Evolutionary conservation across 1,284 basidiomycete genomes (phyloP), one percentile per base, ranked within the genome.

Genomic region (Pulveroboletus ridleyi): DNA sequence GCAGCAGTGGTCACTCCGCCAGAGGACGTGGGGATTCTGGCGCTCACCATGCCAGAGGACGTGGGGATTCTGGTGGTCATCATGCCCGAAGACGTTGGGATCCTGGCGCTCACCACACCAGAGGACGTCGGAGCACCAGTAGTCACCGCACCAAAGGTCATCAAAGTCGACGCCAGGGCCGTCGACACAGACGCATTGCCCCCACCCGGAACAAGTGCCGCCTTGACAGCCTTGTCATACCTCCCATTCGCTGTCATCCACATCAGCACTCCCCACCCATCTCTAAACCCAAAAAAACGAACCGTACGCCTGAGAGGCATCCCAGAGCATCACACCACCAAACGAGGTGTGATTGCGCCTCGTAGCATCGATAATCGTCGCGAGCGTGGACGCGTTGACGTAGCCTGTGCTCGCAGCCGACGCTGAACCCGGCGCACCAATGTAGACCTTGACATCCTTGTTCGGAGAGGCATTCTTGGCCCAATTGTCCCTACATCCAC

Each of bases 321-420:
- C 88, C 88, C 88, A 84, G 9, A 89, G 78, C 89, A 91, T 91
- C 29, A 88, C 79, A 42, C 89, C 89, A 11, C 89, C 89, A 71
- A 90, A 90, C 29, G 86, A 88, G 15, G 86, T 84, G 71, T 83
- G 90, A 64, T 82, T 74, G 20, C 78, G 69, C 53, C 81, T 80
- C 4, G 81, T 85, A 62, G 80, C 69, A 53, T 77, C 70, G 11
- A 83, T 79, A 62, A 88, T 83, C 59, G 70, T 75, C 6, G 77
- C 79, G 42, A 89, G 76, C 7, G 81, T 82, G 18, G 76, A 75
- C 9, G 82, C 77, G 63, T 79, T 78, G 50, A 87, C 84, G 69
- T 83, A 89, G 13, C 88, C 88, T 8, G 77, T 80, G 18, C 80
- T 25, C 2, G 83, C 87, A 5, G 86, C 84, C 6, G 78, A 74